These are phyloP conservation scores for Tetracentron sinense DNA, from an alignment of 164 flowering plant species.

Conservation along the genomic window DNA sequence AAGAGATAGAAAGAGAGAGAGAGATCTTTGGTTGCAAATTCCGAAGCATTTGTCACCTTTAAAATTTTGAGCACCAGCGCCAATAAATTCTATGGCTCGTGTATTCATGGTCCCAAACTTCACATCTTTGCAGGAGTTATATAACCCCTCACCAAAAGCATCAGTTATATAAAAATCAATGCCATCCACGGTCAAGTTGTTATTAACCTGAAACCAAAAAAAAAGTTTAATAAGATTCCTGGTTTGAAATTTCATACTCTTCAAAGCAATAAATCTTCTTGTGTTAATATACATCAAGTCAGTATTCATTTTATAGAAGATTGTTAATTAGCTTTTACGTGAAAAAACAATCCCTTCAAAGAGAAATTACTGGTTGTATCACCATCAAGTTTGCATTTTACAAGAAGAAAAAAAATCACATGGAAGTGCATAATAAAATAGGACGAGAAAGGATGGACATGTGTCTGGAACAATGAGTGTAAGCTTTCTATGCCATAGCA, in stretches of 20 bases:
- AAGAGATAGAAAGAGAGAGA: background rate
- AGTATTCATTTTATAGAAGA: background rate
- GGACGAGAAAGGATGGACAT: too few relatives aligned
- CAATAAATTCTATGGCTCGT: constrained; percentile 80
- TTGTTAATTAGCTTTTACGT: too few relatives aligned
- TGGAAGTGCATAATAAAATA: too few relatives aligned
- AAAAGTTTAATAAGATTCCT: constrained; percentile 9
- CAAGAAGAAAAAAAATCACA: too few relatives aligned
- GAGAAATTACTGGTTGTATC: too few relatives aligned
- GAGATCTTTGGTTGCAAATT: constrained; percentile 2
- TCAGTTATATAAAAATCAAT: constrained; percentile 81
- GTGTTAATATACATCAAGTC: background rate
- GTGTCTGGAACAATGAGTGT: too few relatives aligned
- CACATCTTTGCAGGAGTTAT: constrained; percentile 95
- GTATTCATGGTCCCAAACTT: constrained; percentile 95
- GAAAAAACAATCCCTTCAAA: too few relatives aligned
- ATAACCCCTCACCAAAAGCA: constrained; percentile 82
- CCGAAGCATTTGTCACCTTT: constrained; percentile 47
- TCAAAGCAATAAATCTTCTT: background rate
- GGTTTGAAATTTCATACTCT: background rate
- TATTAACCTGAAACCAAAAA: constrained; percentile 51
- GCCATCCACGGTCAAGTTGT: constrained; percentile 74
- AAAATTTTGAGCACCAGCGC: constrained; percentile 86
- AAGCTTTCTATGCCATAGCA: too few relatives aligned
- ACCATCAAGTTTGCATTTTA: too few relatives aligned